Evolutionary conservation across 805 yeast species (phyloP).

Genomic region (Spathaspora girioi): DNA sequence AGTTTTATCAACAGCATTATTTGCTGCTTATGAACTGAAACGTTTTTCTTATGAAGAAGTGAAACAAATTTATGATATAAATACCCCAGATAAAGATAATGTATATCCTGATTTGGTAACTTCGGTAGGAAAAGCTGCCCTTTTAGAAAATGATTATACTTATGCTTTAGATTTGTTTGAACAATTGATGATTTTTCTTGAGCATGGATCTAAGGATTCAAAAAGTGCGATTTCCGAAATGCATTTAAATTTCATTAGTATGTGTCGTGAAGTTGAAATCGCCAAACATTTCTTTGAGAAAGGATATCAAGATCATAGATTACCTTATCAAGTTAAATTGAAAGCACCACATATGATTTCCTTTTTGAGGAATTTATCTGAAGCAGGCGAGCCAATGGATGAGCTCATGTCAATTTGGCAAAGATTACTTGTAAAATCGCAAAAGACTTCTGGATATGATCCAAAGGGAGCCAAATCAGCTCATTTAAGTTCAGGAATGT

Average conservation of each 20-base stretch:
- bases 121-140: conserved; percentile 72
- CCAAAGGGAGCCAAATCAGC: conserved; percentile 53
- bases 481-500: conserved; percentile 64
- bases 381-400: conserved; percentile 53
- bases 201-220: conserved; percentile 25
- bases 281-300: conserved; percentile 74
- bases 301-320: conserved; percentile 55
- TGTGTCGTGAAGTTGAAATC: conserved; percentile 65
- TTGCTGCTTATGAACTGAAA: conserved; percentile 59
- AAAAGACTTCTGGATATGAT: conserved; percentile 29
- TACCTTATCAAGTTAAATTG: conserved; percentile 68
- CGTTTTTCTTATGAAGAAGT: conserved; percentile 60
- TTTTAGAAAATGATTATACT: conserved; percentile 59
- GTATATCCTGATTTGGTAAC: conserved; percentile 50
- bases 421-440: conserved; percentile 52
- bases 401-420: conserved; percentile 61
- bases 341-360: conserved; percentile 73
- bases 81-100: conserved; percentile 25
- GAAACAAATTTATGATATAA: conserved; percentile 49
- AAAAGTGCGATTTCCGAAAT: conserved; percentile 62
- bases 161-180: conserved; percentile 65
- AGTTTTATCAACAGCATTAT: conserved; percentile 66
- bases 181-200: conserved; percentile 51
- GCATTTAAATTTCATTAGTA: conserved; percentile 75
- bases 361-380: conserved; percentile 59